Evolutionary conservation across 768 basidiomycete species (phyloP).

Genomic region (Phylloporus sp.): DNA sequence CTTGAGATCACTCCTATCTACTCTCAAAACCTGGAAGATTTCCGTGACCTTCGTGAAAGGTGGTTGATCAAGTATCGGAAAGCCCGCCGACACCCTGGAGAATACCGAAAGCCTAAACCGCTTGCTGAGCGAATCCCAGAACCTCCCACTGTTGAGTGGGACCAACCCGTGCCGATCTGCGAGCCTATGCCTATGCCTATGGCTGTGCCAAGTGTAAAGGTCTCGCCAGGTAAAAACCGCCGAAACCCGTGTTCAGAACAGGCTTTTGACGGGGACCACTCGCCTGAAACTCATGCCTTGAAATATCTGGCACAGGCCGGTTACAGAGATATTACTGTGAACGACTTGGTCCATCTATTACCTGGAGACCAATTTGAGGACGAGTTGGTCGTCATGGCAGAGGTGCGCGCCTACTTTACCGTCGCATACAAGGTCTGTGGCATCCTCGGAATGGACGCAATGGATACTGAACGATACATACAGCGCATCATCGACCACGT

Average conservation of each 20-base stretch:
- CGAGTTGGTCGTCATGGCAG: conserved; percentile 49
- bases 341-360: conserved; percentile 27
- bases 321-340: conserved; percentile 15
- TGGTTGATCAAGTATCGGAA: conserved; percentile 26
- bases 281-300: conserved; percentile 17
- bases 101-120: not conserved
- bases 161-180: too few relatives aligned
- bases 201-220: too few relatives aligned
- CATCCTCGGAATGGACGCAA: not conserved
- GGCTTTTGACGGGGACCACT: too few relatives aligned
- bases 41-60: conserved; percentile 9
- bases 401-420: conserved; percentile 52
- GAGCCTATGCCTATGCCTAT: too few relatives aligned
- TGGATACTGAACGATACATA: not conserved
- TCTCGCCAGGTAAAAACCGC: too few relatives aligned
- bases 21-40: conserved; percentile 33
- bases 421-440: conserved; percentile 47
- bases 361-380: conserved; percentile 29
- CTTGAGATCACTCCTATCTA: conserved; percentile 38
- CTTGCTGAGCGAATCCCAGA: not conserved
- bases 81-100: conserved; percentile 1
- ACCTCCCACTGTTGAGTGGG: too few relatives aligned
- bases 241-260: too few relatives aligned
- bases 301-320: conserved; percentile 27
- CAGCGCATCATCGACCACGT: conserved; percentile 55